Conservation (phyloP, 495 filamentous ascomycete genomes). For the Neurospora sp. region DNA sequence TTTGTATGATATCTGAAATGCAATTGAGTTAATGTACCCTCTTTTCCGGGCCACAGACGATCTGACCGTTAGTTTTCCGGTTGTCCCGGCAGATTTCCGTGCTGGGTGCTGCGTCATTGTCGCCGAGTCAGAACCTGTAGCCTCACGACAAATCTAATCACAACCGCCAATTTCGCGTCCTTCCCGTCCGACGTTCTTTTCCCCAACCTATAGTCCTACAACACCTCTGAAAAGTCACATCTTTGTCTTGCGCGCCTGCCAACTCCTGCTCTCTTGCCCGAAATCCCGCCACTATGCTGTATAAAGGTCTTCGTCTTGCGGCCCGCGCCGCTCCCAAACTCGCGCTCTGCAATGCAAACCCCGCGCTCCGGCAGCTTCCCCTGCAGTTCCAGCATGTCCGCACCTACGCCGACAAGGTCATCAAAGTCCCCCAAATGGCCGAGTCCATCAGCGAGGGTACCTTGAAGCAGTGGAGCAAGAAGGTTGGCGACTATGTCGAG, state of each 20-base stretch:
- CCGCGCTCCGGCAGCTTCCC: constrained; percentile 34
- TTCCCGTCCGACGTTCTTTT: neutral
- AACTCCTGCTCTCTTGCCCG: neutral
- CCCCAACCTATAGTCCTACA: neutral
- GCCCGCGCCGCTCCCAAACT: constrained; percentile 33
- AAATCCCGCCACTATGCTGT: constrained; percentile 32
- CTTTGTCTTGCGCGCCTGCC: neutral
- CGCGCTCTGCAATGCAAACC: constrained; percentile 16
- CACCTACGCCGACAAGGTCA: constrained; percentile 60
- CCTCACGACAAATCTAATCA: neutral
- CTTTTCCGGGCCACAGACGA: neutral
- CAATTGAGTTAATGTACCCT: neutral
- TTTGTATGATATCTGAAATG: neutral
- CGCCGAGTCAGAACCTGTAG: neutral
- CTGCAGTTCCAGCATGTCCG: constrained; percentile 41
- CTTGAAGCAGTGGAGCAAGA: constrained; percentile 89
- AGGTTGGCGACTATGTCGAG: constrained; percentile 90
- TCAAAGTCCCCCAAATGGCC: constrained; percentile 97
- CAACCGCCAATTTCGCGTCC: neutral
- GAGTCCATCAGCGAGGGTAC: constrained; percentile 98
- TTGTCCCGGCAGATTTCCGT: neutral
- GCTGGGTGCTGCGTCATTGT: neutral
- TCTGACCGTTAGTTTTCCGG: neutral
- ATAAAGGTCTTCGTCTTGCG: constrained; percentile 37
- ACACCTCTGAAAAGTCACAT: neutral